These are phyloP conservation scores for Mycena haematopus DNA, from an alignment of 768 basidiomycete genomes.

Conservation along the genomic window DNA sequence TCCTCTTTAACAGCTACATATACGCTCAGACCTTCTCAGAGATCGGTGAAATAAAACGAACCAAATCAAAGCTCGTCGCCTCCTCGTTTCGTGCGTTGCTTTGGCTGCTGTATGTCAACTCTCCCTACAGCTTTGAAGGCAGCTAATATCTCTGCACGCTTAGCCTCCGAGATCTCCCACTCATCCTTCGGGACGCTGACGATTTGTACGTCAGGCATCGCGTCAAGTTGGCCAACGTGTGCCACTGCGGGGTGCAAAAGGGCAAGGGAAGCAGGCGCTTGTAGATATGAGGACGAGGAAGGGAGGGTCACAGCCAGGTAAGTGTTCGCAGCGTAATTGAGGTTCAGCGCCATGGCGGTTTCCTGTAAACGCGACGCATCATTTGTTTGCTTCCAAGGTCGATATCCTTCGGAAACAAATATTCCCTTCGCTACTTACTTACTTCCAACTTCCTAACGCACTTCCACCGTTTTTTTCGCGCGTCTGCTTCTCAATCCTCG, in stretches of 20 bases:
- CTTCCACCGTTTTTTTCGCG: too few species aligned
- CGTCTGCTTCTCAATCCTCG: too few species aligned
- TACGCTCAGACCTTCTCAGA: too few species aligned
- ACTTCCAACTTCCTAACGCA: too few species aligned
- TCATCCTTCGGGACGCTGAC: conserved; percentile 47
- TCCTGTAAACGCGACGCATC: too few species aligned
- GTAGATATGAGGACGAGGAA: conserved; percentile 40
- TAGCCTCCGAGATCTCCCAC: conserved; percentile 40
- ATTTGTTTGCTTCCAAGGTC: too few species aligned
- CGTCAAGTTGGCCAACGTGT: conserved; percentile 49
- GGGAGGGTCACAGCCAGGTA: conserved; percentile 52
- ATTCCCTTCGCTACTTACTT: too few species aligned
- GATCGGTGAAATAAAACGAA: background rate
- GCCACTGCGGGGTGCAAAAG: conserved; percentile 42
- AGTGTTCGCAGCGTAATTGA: conserved; percentile 47
- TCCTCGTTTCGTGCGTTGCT: conserved; percentile 43
- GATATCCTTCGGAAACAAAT: too few species aligned
- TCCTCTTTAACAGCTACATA: too few species aligned
- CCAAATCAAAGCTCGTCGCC: conserved; percentile 41
- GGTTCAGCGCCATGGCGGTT: conserved; percentile 34
- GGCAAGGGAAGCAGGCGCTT: conserved; percentile 39
- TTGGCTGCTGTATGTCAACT: conserved; percentile 47
- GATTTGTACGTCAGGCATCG: conserved; percentile 51
- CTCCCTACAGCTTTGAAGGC: conserved; percentile 39
- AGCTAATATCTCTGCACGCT: conserved; percentile 38